These are phyloP conservation scores for Lipomyces lipofer DNA, from an alignment of 805 yeast genomes.

Conservation along the genomic window DNA sequence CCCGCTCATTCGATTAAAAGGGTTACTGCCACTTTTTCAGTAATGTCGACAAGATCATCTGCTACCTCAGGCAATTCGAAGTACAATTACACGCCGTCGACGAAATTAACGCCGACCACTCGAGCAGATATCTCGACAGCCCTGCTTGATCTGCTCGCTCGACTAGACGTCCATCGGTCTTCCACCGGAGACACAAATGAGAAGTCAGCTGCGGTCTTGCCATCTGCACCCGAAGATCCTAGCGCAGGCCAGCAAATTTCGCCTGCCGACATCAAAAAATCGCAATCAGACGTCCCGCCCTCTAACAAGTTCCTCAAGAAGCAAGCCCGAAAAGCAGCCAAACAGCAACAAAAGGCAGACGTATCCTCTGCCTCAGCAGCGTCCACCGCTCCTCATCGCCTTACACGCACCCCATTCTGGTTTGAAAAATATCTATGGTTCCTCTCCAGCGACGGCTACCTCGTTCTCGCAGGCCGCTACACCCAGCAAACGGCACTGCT, in stretches of 20 bases:
- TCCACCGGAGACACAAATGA: too few species aligned
- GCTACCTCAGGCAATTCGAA: conserved; percentile 4
- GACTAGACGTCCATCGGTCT: conserved; percentile 5
- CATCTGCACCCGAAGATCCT: neutral
- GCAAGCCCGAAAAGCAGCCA: conserved; percentile 18
- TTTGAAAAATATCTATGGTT: conserved; percentile 97
- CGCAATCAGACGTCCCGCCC: neutral
- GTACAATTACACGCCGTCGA: conserved; percentile 9
- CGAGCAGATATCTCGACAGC: conserved; percentile 28
- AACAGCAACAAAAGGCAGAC: conserved; percentile 12
- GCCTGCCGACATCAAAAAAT: neutral
- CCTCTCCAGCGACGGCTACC: conserved; percentile 81
- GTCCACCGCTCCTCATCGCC: neutral
- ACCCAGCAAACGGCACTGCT: conserved; percentile 75
- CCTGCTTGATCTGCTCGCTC: conserved; percentile 19
- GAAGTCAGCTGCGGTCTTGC: too few species aligned
- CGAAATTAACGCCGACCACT: conserved; percentile 19
- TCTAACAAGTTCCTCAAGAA: conserved; percentile 21
- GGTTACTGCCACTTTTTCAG: too few species aligned
- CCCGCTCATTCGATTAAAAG: too few species aligned
- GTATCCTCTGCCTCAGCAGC: neutral
- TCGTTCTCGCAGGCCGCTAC: conserved; percentile 86
- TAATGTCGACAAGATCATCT: neutral
- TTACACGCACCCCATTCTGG: conserved; percentile 59
- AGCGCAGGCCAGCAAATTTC: neutral